These are phyloP conservation scores for Termitomyces sp. DNA, from an alignment of 768 basidiomycete genomes.

Conservation along the genomic window DNA sequence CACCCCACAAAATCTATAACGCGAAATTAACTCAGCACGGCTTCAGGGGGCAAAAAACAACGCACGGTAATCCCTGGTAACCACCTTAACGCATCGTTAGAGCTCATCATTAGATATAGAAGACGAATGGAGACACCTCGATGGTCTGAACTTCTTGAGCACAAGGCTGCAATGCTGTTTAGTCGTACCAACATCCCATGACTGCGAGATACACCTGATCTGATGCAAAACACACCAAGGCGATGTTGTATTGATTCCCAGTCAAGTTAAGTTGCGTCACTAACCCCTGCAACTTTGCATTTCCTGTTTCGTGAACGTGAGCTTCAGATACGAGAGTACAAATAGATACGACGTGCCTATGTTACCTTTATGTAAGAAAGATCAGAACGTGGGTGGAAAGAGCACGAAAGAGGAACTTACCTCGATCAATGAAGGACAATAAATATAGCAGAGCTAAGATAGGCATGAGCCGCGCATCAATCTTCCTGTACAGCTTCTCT, in stretches of 20 bases:
- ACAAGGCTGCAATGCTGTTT: constrained; percentile 32
- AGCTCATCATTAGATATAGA: not conserved
- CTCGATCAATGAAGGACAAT: constrained; percentile 60
- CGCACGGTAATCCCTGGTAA: constrained; percentile 60
- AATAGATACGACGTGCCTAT: constrained; percentile 35
- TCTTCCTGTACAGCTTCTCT: constrained; percentile 49
- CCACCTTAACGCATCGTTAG: constrained; percentile 36
- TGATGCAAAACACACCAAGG: constrained; percentile 38
- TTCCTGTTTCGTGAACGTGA: constrained; percentile 32
- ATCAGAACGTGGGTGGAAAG: not conserved
- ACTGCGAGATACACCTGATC: constrained; percentile 15
- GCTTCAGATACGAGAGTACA: not conserved
- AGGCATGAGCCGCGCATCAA: constrained; percentile 54
- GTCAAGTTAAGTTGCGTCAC: constrained; percentile 47
- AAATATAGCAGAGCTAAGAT: constrained; percentile 58
- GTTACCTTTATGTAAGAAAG: constrained; percentile 37
- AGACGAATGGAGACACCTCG: constrained; percentile 30
- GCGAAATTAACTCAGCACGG: not conserved
- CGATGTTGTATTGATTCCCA: constrained; percentile 61
- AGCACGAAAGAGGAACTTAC: constrained; percentile 20
- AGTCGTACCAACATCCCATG: not conserved
- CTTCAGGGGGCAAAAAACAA: not conserved
- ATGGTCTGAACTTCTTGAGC: constrained; percentile 60
- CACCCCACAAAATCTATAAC: constrained; percentile 56
- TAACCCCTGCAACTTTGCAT: constrained; percentile 65